Conservation (phyloP, 2,329 filamentous ascomycete species). For the Exophiala phaeomuriformis region DNA sequence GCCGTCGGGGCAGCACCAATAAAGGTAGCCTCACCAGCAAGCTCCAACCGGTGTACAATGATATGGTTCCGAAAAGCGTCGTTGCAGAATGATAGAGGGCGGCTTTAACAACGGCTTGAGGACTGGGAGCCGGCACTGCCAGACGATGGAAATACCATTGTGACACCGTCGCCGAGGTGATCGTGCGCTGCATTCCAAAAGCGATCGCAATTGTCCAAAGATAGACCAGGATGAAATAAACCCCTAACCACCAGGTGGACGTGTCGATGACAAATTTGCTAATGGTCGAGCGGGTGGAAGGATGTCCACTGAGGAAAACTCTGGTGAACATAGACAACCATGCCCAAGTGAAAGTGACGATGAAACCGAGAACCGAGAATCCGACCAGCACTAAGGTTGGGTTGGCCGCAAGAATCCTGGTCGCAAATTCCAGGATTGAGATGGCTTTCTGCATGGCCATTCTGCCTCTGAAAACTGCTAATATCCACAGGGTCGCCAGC, state of each 20-base stretch:
- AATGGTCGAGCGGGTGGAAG: conserved; percentile 47
- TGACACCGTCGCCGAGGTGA: conserved; percentile 88
- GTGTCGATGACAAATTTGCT: conserved; percentile 72
- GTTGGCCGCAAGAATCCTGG: conserved; percentile 77
- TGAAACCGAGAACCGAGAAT: conserved; percentile 63
- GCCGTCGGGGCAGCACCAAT: conserved; percentile 68
- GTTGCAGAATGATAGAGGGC: conserved; percentile 74
- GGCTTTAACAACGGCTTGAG: conserved; percentile 71
- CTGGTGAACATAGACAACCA: conserved; percentile 97
- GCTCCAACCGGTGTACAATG: conserved; percentile 73
- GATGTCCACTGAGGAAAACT: conserved; percentile 87
- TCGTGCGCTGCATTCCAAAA: conserved; percentile 79
- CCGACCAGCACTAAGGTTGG: conserved; percentile 77
- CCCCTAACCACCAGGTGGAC: conserved; percentile 91
- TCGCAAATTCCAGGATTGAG: conserved; percentile 85
- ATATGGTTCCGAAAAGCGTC: conserved; percentile 86
- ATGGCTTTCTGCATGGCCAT: conserved; percentile 75
- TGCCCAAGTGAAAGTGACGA: conserved; percentile 86
- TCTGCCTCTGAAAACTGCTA: conserved; percentile 72
- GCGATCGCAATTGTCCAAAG: conserved; percentile 89
- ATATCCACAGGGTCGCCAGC: conserved; percentile 71
- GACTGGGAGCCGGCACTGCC: conserved; percentile 66
- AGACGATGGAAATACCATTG: conserved; percentile 99
- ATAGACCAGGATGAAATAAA: conserved; percentile 87
- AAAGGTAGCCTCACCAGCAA: conserved; percentile 77